Evolutionary conservation across 2,329 filamentous ascomycete species (phyloP).

Genomic region (Furcasterigmium furcatum): DNA sequence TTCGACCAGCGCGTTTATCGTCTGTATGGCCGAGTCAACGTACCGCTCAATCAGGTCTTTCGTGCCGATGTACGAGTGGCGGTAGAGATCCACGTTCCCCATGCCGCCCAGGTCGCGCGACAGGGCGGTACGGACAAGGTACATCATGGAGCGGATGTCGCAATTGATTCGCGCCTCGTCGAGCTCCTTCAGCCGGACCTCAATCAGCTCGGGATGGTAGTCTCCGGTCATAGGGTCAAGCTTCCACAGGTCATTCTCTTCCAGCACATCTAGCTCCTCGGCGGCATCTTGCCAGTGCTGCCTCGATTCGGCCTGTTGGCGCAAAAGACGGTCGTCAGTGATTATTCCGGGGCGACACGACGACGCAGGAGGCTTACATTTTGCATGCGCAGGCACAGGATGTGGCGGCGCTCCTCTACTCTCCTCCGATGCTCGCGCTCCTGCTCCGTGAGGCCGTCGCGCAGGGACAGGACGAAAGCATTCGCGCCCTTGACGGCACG

Average conservation of each 20-base stretch:
- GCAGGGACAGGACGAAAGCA: constrained; percentile 40
- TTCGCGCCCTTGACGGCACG: constrained; percentile 35
- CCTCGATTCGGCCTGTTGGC: constrained; percentile 60
- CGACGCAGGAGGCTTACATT: constrained; percentile 46
- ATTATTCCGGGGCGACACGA: neutral
- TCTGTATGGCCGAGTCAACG: constrained; percentile 73
- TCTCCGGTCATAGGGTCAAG: constrained; percentile 54
- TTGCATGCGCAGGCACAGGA: constrained; percentile 62
- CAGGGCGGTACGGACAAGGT: constrained; percentile 75
- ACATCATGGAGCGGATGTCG: constrained; percentile 75
- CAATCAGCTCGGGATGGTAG: constrained; percentile 69
- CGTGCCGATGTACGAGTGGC: constrained; percentile 80
- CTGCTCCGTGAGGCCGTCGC: constrained; percentile 49
- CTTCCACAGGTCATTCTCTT: constrained; percentile 84
- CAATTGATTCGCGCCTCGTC: constrained; percentile 69
- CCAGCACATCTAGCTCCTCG: constrained; percentile 71
- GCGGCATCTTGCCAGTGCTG: constrained; percentile 75
- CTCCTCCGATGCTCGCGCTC: constrained; percentile 44
- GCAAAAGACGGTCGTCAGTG: neutral
- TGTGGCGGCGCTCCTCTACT: constrained; percentile 57
- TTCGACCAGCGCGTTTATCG: constrained; percentile 70
- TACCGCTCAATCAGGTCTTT: constrained; percentile 86
- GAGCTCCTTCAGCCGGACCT: constrained; percentile 66
- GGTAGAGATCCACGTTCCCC: constrained; percentile 79
- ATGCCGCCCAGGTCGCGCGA: constrained; percentile 82